phyloP scores from a whole-genome alignment of 2,329 filamentous ascomycete genomes.

The Fusarium drepaniforme region DNA sequence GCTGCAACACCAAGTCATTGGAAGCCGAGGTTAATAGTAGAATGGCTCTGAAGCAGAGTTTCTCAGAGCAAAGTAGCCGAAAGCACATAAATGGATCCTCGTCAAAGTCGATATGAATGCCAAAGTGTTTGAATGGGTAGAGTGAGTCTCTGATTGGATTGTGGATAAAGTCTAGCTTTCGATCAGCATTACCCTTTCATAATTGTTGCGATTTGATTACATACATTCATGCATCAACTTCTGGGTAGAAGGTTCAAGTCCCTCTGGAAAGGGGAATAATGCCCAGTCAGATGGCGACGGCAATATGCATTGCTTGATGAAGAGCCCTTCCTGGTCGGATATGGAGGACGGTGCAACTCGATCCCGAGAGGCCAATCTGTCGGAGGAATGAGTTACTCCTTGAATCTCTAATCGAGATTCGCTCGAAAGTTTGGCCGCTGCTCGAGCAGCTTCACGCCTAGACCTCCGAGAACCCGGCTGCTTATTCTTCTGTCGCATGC shows the following conservation, averaged over 20 bases:
- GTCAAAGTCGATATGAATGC: not conserved
- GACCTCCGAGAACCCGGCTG: not conserved
- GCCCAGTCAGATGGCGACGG: not conserved
- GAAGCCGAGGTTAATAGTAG: not conserved
- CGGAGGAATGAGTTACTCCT: not conserved
- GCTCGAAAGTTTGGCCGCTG: not conserved
- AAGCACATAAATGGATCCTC: not conserved
- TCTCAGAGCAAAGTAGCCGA: not conserved
- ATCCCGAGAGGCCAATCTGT: not conserved
- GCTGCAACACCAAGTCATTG: not conserved
- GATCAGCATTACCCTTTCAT: not conserved
- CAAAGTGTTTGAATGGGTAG: not conserved
- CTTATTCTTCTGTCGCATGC: conserved; percentile 3
- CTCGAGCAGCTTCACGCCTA: not conserved
- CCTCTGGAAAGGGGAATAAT: not conserved
- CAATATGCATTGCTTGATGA: not conserved
- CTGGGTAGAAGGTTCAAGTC: not conserved
- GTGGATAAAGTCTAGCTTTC: not conserved
- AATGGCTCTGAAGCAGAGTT: not conserved
- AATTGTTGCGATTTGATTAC: not conserved
- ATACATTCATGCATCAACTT: not conserved
- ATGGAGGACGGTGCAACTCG: not conserved
- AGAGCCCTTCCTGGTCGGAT: not conserved
- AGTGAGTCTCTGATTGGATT: not conserved
- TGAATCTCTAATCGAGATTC: not conserved